Evolutionary conservation across 306 rosid species (phyloP).

Genomic region (Prunus armeniaca): DNA sequence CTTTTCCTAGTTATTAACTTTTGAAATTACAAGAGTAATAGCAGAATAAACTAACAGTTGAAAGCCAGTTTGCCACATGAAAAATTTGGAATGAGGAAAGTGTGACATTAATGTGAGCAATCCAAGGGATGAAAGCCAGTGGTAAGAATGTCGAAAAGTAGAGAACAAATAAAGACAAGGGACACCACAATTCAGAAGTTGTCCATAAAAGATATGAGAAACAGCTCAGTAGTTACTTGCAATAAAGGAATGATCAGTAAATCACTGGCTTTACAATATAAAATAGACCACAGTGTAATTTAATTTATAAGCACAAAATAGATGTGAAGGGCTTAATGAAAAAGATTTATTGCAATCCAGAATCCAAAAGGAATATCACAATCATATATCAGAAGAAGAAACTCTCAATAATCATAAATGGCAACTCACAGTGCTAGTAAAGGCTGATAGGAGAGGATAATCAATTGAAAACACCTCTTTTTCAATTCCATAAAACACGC

Average conservation of each 20-base stretch:
- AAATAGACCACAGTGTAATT: not conserved
- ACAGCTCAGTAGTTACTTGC: not conserved
- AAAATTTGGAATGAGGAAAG: not conserved
- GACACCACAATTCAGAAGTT: not conserved
- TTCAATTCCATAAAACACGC: slow-evolving; percentile 20
- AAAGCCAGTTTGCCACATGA: not conserved
- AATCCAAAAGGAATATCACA: not conserved
- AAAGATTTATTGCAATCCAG: not conserved
- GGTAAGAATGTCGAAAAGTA: too few species aligned
- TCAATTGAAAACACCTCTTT: slow-evolving; percentile 14
- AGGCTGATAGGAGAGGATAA: slow-evolving; percentile 13
- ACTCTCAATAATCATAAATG: not conserved
- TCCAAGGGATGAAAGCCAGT: too few species aligned
- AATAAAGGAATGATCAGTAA: not conserved
- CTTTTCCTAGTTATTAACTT: too few species aligned
- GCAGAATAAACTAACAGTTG: not conserved
- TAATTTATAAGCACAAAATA: not conserved
- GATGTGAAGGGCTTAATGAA: not conserved
- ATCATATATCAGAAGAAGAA: not conserved
- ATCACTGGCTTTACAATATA: not conserved
- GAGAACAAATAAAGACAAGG: not conserved
- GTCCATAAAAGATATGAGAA: not conserved
- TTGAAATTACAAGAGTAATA: not conserved
- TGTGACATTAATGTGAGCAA: too few species aligned
- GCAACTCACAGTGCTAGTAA: slow-evolving; percentile 34